Evolutionary conservation across 2,329 filamentous ascomycete species (phyloP).

Genomic region (Chaetomium globosum): DNA sequence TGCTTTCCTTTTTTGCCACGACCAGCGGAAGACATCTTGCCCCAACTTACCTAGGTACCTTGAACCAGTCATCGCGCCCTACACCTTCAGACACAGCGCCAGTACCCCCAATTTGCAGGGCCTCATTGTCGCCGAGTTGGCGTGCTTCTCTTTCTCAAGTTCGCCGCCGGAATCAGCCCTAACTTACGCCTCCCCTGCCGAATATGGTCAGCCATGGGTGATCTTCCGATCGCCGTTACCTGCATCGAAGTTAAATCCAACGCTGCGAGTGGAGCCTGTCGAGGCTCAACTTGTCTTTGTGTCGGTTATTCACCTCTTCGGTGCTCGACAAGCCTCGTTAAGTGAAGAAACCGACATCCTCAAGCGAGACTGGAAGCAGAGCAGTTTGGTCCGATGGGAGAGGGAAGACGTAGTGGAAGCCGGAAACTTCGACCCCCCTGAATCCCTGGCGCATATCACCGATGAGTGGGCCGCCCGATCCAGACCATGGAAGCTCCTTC

Average conservation of each 20-base stretch:
- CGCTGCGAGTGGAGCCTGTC: background rate
- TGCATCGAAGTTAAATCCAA: background rate
- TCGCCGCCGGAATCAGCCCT: background rate
- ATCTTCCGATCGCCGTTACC: background rate
- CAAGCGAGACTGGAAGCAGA: no score
- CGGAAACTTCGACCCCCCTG: background rate
- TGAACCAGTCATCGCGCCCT: background rate
- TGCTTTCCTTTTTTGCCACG: background rate
- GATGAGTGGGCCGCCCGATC: background rate
- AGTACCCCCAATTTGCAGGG: background rate
- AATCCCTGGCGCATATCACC: background rate
- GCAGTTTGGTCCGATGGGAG: background rate
- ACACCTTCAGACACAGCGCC: no score
- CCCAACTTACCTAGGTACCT: background rate
- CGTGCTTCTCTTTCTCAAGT: background rate
- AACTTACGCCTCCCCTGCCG: background rate
- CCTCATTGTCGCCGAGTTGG: background rate
- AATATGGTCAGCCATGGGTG: background rate
- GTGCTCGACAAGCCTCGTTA: background rate
- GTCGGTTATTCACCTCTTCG: background rate
- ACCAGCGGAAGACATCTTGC: no score
- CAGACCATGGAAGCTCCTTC: background rate
- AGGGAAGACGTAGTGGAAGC: no score
- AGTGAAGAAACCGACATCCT: no score
- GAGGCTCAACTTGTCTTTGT: background rate